phyloP scores from a whole-genome alignment of 1,139 yeast species.

The Lodderomyces jiufengensis region DNA sequence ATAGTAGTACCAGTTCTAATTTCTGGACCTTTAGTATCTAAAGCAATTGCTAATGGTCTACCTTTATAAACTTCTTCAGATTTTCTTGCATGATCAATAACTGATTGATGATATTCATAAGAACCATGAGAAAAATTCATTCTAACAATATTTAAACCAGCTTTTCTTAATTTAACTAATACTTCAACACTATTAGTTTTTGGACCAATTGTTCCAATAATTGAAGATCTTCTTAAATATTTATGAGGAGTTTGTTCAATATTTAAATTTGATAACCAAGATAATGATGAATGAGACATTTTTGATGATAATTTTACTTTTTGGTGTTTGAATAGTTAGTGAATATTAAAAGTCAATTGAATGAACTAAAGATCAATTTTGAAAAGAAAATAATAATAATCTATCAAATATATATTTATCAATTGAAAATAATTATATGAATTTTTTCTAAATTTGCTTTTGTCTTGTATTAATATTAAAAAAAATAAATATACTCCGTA shows the following conservation, averaged over 20 bases:
- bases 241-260: constrained; percentile 75
- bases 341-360: too few relatives aligned
- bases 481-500: constrained; percentile 5
- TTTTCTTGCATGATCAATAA: constrained; percentile 91
- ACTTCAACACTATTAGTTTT: constrained; percentile 89
- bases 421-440: too few relatives aligned
- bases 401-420: too few relatives aligned
- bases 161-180: constrained; percentile 85
- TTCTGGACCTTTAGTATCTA: constrained; percentile 99
- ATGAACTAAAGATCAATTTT: too few relatives aligned
- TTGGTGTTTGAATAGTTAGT: neutral
- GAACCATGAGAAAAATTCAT: constrained; percentile 99
- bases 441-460: too few relatives aligned
- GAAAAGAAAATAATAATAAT: too few relatives aligned
- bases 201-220: constrained; percentile 98
- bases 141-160: constrained; percentile 95
- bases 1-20: constrained; percentile 96
- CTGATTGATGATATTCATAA: constrained; percentile 94
- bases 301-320: neutral
- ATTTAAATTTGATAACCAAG: constrained; percentile 84
- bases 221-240: constrained; percentile 89
- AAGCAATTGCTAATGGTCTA: constrained; percentile 96
- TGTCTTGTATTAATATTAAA: too few relatives aligned
- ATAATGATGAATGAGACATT: constrained; percentile 35
- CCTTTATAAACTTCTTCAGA: constrained; percentile 89